phyloP scores from a whole-genome alignment of 768 basidiomycete genomes.

The Panaeolus cyanescens region DNA sequence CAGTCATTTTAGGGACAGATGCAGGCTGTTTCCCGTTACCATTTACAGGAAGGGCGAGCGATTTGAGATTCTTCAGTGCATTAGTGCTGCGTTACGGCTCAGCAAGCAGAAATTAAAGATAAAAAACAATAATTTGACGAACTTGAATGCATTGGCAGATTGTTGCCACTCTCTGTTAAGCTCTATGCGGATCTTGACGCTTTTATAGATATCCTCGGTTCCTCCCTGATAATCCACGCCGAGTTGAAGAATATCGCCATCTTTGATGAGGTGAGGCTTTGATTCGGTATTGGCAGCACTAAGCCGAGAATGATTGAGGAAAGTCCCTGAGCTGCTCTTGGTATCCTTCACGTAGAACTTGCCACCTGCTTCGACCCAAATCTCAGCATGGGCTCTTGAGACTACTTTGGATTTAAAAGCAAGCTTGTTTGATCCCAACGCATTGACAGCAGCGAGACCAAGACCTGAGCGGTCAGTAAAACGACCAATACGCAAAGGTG shows the following conservation, averaged over 20 bases:
- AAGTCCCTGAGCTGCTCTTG: constrained; percentile 88
- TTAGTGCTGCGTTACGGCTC: constrained; percentile 45
- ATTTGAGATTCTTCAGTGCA: constrained; percentile 77
- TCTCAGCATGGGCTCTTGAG: constrained; percentile 90
- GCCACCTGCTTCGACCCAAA: constrained; percentile 73
- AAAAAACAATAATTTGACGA: constrained; percentile 20
- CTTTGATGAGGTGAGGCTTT: constrained; percentile 75
- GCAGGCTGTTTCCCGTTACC: constrained; percentile 19
- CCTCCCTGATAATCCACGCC: constrained; percentile 99
- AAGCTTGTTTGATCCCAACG: constrained; percentile 77
- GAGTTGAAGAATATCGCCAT: constrained; percentile 92
- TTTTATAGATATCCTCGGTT: constrained; percentile 95
- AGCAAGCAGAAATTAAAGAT: constrained; percentile 7
- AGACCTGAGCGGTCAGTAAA: constrained; percentile 87
- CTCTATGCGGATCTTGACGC: constrained; percentile 94
- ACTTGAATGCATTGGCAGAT: constrained; percentile 90
- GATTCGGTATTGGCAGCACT: constrained; percentile 83
- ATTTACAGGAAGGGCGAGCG: constrained; percentile 49
- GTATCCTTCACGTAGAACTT: constrained; percentile 91
- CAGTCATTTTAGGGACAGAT: constrained; percentile 12
- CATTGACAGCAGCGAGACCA: constrained; percentile 64
- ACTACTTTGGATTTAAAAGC: constrained; percentile 97
- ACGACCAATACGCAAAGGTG: constrained; percentile 84
- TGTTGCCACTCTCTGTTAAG: constrained; percentile 89
- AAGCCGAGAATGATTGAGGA: constrained; percentile 93